These are phyloP conservation scores for Nemania sp. DNA, from an alignment of 2,329 filamentous ascomycete species.

Conservation along the genomic window DNA sequence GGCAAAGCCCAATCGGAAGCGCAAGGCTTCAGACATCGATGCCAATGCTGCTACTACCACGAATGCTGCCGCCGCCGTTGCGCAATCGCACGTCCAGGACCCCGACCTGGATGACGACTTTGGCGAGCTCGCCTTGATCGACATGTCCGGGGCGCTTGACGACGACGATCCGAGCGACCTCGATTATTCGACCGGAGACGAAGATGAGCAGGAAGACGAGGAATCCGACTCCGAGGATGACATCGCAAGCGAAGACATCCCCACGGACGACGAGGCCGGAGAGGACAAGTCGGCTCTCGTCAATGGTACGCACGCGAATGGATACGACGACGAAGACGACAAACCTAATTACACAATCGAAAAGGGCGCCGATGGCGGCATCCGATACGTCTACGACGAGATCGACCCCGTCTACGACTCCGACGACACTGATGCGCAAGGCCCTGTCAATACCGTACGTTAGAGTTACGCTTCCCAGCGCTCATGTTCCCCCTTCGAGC, in stretches of 20 bases:
- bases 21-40: slow-evolving; percentile 65
- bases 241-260: slow-evolving; percentile 48
- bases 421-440: slow-evolving; percentile 85
- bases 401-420: slow-evolving; percentile 95
- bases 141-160: slow-evolving; percentile 57
- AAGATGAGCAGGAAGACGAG: slow-evolving; percentile 50
- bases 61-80: neutral
- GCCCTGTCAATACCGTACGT: slow-evolving; percentile 71
- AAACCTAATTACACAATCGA: slow-evolving; percentile 59
- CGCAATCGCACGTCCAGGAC: slow-evolving; percentile 40
- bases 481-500: neutral
- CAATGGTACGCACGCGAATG: slow-evolving; percentile 37
- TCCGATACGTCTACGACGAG: slow-evolving; percentile 89
- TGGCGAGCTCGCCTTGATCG: slow-evolving; percentile 48
- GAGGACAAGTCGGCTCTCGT: slow-evolving; percentile 42
- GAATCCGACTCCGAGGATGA: slow-evolving; percentile 47
- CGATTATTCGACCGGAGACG: slow-evolving; percentile 42
- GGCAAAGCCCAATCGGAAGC: slow-evolving; percentile 58
- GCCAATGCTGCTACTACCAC: slow-evolving; percentile 38
- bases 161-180: slow-evolving; percentile 50
- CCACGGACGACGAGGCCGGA: slow-evolving; percentile 46
- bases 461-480: neutral
- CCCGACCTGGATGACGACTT: slow-evolving; percentile 57
- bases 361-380: slow-evolving; percentile 86
- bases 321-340: slow-evolving; percentile 24